Conservation (phyloP, 2,329 filamentous ascomycete genomes). For the Cladophialophora yegresii region DNA sequence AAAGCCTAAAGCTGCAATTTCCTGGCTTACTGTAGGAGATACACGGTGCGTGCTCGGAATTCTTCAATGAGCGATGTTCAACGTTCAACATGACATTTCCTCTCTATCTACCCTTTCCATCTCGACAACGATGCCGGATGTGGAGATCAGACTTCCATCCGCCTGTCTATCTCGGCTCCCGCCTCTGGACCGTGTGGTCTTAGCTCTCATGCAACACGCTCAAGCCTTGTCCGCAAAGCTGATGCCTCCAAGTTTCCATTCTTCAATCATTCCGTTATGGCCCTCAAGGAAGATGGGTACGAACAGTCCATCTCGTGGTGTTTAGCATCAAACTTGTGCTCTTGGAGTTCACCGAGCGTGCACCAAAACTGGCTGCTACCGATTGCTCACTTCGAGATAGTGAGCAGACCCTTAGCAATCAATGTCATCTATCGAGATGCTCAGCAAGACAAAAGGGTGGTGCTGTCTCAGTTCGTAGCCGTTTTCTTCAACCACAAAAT, state of each 20-base stretch:
- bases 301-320: not conserved
- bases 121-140: not conserved
- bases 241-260: not conserved
- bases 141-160: not conserved
- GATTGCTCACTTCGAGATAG: not conserved
- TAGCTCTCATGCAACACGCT: not conserved
- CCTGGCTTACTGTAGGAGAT: too few species aligned
- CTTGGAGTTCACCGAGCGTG: not conserved
- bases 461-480: not conserved
- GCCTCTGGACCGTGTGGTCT: not conserved
- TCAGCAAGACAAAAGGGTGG: not conserved
- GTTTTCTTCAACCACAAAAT: constrained; percentile 60
- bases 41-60: not conserved
- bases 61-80: not conserved
- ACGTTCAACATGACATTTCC: not conserved
- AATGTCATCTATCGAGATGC: not conserved
- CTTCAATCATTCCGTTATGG: not conserved
- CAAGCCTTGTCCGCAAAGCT: not conserved
- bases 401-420: not conserved
- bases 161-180: not conserved
- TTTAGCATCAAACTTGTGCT: not conserved
- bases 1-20: not conserved
- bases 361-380: not conserved
- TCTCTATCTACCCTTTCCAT: not conserved
- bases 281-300: not conserved